Percentiles rank a stretch among this genome's conserved stretches.
These are phyloP conservation scores for Plasmopara viticola DNA, from an alignment of 352 stramenopile species.

Conservation along the genomic window DNA sequence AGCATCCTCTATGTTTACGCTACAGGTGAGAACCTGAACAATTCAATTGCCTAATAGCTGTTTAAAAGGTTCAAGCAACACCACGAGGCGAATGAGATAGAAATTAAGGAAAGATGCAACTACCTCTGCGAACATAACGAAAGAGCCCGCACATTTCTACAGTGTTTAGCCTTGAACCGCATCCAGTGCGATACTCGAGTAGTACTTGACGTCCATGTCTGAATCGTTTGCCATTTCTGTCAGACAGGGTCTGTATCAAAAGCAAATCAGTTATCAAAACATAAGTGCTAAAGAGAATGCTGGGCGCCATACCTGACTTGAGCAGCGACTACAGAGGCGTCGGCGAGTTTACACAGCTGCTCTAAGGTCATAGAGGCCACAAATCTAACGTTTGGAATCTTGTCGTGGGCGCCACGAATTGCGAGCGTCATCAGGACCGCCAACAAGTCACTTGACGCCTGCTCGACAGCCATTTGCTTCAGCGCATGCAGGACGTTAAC, in stretches of 20 bases:
- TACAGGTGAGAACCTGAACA: too few species aligned
- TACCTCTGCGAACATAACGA: background rate
- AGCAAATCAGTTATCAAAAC: slow-evolving; percentile 5
- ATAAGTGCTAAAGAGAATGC: slow-evolving; percentile 3
- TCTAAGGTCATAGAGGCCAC: slow-evolving; percentile 81
- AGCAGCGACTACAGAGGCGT: slow-evolving; percentile 51
- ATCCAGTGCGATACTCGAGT: slow-evolving; percentile 75
- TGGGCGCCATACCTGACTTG: slow-evolving; percentile 59
- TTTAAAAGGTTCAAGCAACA: too few species aligned
- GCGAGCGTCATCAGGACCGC: slow-evolving; percentile 53
- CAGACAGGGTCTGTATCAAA: slow-evolving; percentile 55
- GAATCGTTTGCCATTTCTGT: slow-evolving; percentile 69
- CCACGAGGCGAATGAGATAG: too few species aligned
- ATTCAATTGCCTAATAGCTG: too few species aligned
- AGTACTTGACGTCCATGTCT: slow-evolving; percentile 85
- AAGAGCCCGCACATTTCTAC: slow-evolving; percentile 22
- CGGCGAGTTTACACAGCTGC: slow-evolving; percentile 75
- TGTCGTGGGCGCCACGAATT: slow-evolving; percentile 72
- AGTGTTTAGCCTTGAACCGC: slow-evolving; percentile 54
- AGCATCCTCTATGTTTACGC: too few species aligned
- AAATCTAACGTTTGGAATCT: slow-evolving; percentile 87
- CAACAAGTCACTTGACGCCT: slow-evolving; percentile 64
- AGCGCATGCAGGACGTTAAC: slow-evolving; percentile 79
- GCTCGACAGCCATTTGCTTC: slow-evolving; percentile 67
- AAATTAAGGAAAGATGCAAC: slow-evolving; percentile 20